Evolutionary conservation across 495 filamentous ascomycete genomes (phyloP), one percentile per base, ranked within the genome.

Genomic region (Penicillium arizonense): DNA sequence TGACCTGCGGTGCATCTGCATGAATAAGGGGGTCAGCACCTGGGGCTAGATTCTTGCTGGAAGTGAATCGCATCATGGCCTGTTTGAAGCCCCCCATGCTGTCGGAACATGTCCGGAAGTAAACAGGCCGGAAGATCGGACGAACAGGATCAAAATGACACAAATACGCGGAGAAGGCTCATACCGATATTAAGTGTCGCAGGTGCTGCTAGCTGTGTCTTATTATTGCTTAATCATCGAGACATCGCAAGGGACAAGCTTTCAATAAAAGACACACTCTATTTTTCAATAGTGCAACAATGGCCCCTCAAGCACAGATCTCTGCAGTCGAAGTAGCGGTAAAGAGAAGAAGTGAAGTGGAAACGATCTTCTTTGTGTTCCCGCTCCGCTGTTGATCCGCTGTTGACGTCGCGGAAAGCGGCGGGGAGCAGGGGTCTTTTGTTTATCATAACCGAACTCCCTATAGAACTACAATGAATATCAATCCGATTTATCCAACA

Each of bases 1-100:
- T 74, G 49, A 77, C 58, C 58, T 69, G 70, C 39, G 73, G 74
- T 36, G 69, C 57, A 48, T 62, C 56, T 57, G 57, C 45, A 44
- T 44, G 12, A 36, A 52, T 44, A 41, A 14, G 51, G 36, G 42
- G 36, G 65, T 71, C 60, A 70, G 68, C 62, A 59, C 59, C 53
- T 21, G 37, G 38, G 34, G 33, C 26, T 13, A 13, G 43, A 40
- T 24, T 47, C 37, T 30, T 38, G 44, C 34, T 47, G 9, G 43
- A 28, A 24, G 43, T 41, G 11, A 62, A 40, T 11, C 50, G 62
- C n/a, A 40, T 44, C 41, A 54, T 51, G 16, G 33, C 45, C 18
- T 48, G 55, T 46, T 41, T 49, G 40, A 59, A 45, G 28, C 45
- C 21, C n/a, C 44, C 49, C 50, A 50, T 61, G 28, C 20, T 49